phyloP scores from a whole-genome alignment of 2,329 filamentous ascomycete genomes.

The Xylariaceae sp. region DNA sequence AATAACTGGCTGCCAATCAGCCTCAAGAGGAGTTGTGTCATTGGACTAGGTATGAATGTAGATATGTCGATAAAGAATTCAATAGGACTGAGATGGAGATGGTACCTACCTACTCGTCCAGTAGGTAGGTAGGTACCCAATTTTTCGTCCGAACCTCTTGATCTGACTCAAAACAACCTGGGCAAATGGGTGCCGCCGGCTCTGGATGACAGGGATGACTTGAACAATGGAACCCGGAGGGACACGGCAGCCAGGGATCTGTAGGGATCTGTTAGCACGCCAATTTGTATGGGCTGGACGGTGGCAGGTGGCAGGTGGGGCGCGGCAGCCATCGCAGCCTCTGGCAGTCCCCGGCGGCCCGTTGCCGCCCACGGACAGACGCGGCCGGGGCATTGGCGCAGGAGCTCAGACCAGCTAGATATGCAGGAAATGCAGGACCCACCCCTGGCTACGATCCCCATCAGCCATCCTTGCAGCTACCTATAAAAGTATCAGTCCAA shows the following conservation, averaged over 20 bases:
- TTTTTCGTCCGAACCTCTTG: background rate
- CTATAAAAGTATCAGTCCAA: slow-evolving; percentile 29
- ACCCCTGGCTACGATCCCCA: slow-evolving; percentile 18
- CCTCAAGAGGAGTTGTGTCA: background rate
- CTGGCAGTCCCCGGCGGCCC: no score
- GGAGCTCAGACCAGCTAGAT: slow-evolving; percentile 19
- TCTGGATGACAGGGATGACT: slow-evolving; percentile 6
- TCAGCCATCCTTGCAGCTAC: slow-evolving; percentile 24
- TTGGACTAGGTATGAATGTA: background rate
- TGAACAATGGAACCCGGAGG: slow-evolving; percentile 1
- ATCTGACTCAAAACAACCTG: background rate
- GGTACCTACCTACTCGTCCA: background rate
- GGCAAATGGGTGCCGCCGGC: background rate
- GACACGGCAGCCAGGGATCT: background rate
- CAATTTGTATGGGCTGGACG: background rate
- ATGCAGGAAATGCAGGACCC: slow-evolving; percentile 20
- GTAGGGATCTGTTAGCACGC: slow-evolving; percentile 6
- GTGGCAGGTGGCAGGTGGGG: slow-evolving; percentile 13
- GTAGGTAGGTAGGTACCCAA: background rate
- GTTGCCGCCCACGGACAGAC: slow-evolving; percentile 1
- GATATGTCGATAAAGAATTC: background rate
- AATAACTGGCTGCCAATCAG: background rate
- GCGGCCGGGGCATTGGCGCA: slow-evolving; percentile 2
- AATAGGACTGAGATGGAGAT: background rate
- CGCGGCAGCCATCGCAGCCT: slow-evolving; percentile 6